These are phyloP conservation scores for Botrytis deweyae DNA, from an alignment of 2,329 filamentous ascomycete species.

Conservation along the genomic window DNA sequence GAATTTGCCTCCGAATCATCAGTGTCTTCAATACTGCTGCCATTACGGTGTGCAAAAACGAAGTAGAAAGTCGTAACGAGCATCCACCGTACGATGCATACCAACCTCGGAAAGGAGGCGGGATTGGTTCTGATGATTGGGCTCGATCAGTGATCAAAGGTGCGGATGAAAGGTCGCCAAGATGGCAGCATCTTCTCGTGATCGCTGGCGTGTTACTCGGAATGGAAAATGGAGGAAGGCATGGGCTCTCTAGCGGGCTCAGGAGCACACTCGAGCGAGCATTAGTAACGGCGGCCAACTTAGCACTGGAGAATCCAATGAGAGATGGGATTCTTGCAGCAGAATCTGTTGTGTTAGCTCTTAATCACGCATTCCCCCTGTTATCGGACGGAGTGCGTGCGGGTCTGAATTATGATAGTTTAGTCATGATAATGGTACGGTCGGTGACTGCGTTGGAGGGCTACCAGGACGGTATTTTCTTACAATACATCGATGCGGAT, in stretches of 20 bases:
- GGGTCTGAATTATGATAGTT: constrained; percentile 56
- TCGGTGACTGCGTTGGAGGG: constrained; percentile 60
- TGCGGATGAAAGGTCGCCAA: constrained; percentile 55
- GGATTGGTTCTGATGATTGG: constrained; percentile 49
- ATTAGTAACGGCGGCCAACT: constrained; percentile 59
- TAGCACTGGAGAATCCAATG: constrained; percentile 54
- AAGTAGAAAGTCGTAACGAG: constrained; percentile 30
- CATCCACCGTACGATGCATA: constrained; percentile 39
- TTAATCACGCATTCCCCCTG: constrained; percentile 64
- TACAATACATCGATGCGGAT: constrained; percentile 62
- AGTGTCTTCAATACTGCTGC: constrained; percentile 57
- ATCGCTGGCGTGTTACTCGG: constrained; percentile 62
- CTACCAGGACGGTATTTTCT: constrained; percentile 62
- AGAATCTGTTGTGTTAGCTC: constrained; percentile 54
- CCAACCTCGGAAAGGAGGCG: constrained; percentile 45
- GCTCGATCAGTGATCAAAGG: constrained; percentile 43
- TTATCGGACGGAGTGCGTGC: constrained; percentile 53
- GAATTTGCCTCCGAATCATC: constrained; percentile 52
- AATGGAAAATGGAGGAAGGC: constrained; percentile 56
- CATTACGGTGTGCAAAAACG: constrained; percentile 40
- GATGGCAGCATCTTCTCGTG: constrained; percentile 67
- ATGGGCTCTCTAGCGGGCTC: constrained; percentile 53
- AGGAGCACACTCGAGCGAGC: constrained; percentile 58
- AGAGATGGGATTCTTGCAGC: constrained; percentile 51
- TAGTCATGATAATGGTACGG: constrained; percentile 58